Conservation (phyloP, 495 filamentous ascomycete species). For the Pseudomonodictys pantanalensis region DNA sequence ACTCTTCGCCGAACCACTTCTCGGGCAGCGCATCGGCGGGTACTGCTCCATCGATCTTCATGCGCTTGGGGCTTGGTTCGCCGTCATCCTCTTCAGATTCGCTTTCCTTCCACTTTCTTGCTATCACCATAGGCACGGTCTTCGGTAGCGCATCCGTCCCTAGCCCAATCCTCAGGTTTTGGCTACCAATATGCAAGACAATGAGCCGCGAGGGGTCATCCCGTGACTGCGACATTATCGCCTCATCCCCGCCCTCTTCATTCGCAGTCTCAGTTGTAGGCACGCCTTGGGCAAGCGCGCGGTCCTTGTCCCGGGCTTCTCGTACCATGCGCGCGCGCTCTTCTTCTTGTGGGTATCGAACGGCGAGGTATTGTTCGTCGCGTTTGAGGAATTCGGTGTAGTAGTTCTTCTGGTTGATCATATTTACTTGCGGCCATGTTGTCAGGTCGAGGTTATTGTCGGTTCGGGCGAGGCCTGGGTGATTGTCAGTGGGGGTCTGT, state of each 20-base stretch:
- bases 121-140: conserved; percentile 89
- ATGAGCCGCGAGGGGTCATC: conserved; percentile 84
- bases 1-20: conserved; percentile 82
- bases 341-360: conserved; percentile 81
- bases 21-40: conserved; percentile 56
- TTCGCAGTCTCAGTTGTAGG: conserved; percentile 50
- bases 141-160: conserved; percentile 93
- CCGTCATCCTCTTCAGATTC: conserved; percentile 76
- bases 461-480: conserved; percentile 80
- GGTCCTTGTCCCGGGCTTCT: conserved; percentile 79
- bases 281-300: conserved; percentile 69
- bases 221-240: conserved; percentile 38
- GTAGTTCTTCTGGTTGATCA: conserved; percentile 99
- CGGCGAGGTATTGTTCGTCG: conserved; percentile 90
- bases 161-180: conserved; percentile 88
- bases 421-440: conserved; percentile 83
- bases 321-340: conserved; percentile 73
- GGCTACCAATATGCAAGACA: conserved; percentile 95
- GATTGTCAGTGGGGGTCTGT: conserved; percentile 23
- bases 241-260: conserved; percentile 59
- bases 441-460: conserved; percentile 96
- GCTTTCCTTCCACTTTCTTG: conserved; percentile 66
- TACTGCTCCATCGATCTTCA: conserved; percentile 65
- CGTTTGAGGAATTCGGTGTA: conserved; percentile 99
- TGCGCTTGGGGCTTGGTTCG: conserved; percentile 83